These are phyloP conservation scores for Solanum etuberosum DNA, from an alignment of 257 asterid species.

Conservation along the genomic window DNA sequence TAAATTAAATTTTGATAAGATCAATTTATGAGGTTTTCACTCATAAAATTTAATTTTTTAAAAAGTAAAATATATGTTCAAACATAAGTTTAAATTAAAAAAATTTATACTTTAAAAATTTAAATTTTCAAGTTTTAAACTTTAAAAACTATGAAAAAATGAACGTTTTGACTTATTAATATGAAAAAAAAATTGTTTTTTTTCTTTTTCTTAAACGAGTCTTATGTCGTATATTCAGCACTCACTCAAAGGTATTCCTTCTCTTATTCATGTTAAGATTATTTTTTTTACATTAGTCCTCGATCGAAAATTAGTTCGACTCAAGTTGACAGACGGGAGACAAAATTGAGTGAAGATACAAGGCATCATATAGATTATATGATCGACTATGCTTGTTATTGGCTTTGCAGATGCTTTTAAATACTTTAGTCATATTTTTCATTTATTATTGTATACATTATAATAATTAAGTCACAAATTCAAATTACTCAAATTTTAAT, in stretches of 20 bases:
- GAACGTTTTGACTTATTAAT: background rate
- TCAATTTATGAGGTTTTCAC: background rate
- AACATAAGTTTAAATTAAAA: background rate
- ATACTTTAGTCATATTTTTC: background rate
- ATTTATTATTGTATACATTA: too few species aligned
- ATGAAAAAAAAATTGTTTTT: too few species aligned
- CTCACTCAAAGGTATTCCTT: background rate
- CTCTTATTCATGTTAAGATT: background rate
- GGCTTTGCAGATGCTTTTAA: background rate
- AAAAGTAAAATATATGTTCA: background rate
- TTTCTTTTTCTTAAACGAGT: background rate
- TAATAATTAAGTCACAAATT: background rate
- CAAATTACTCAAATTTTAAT: background rate
- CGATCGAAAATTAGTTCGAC: too few species aligned
- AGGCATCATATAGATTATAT: too few species aligned
- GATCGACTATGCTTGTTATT: background rate
- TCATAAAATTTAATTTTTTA: background rate
- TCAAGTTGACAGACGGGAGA: rapidly evolving
- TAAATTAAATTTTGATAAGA: background rate
- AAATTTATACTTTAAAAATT: background rate
- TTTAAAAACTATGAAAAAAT: too few species aligned
- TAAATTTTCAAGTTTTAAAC: background rate
- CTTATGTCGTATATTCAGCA: background rate
- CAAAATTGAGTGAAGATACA: too few species aligned
- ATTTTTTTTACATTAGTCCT: too few species aligned